Percentiles rank a stretch among this genome's conserved stretches.
phyloP scores from a whole-genome alignment of 2,329 filamentous ascomycete species.

The Talaromyces piceae region DNA sequence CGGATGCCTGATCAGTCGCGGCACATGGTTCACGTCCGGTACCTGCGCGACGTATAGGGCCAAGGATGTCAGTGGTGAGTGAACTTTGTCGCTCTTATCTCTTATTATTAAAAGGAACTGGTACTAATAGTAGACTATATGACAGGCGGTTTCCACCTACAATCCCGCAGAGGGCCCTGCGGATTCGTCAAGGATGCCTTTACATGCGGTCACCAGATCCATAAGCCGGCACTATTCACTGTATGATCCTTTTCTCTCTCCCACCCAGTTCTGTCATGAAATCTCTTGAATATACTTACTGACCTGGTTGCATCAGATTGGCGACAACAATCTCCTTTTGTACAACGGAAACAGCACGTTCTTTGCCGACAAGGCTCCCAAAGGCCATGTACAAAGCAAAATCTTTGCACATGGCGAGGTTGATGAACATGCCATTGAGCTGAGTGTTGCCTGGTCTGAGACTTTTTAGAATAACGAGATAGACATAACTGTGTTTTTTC shows the following conservation, averaged over 20 bases:
- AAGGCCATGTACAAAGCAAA: slow-evolving; percentile 26
- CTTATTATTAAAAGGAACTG: background rate
- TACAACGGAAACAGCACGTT: slow-evolving; percentile 30
- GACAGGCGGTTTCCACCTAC: slow-evolving; percentile 44
- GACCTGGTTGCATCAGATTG: slow-evolving; percentile 14
- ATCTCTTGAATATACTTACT: background rate
- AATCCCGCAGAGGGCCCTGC: slow-evolving; percentile 53
- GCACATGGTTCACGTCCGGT: slow-evolving; percentile 60
- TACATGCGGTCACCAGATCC: slow-evolving; percentile 41
- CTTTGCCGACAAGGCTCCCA: slow-evolving; percentile 31
- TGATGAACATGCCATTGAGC: slow-evolving; percentile 22
- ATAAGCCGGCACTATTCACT: slow-evolving; percentile 22
- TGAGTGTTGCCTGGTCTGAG: slow-evolving; percentile 27
- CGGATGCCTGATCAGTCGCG: slow-evolving; percentile 61
- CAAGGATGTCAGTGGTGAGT: slow-evolving; percentile 24
- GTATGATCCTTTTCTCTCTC: slow-evolving; percentile 15
- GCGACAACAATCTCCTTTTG: slow-evolving; percentile 24
- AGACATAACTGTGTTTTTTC: background rate
- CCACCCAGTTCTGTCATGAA: too few species aligned
- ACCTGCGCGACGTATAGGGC: slow-evolving; percentile 55
- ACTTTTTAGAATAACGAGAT: slow-evolving; percentile 1
- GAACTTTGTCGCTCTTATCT: background rate
- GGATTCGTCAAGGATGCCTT: slow-evolving; percentile 48
- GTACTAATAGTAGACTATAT: background rate
- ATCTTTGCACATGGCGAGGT: slow-evolving; percentile 25